Conservation (phyloP, 2,329 filamentous ascomycete species). For the Cladophialophora carrionii region DNA sequence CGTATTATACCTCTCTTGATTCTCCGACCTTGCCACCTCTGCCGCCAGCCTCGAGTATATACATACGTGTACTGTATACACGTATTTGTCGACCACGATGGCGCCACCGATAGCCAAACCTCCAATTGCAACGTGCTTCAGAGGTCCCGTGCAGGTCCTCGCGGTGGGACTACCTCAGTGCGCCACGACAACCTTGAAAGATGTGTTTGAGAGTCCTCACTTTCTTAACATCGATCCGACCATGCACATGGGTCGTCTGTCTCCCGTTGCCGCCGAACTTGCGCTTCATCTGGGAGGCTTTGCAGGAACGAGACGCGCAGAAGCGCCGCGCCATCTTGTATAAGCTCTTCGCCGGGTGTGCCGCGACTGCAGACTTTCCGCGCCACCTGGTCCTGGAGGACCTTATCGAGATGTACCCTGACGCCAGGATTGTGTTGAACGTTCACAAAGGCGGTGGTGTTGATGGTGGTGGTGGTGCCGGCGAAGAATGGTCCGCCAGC, state of each 20-base stretch:
- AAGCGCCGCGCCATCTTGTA: constrained; percentile 21
- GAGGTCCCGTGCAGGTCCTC: constrained; percentile 19
- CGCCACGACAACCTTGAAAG: constrained; percentile 24
- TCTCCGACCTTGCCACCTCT: not conserved
- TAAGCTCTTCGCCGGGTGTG: constrained; percentile 46
- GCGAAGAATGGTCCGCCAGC: constrained; percentile 46
- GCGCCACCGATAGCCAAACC: constrained; percentile 12
- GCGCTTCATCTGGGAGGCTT: constrained; percentile 21
- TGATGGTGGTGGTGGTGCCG: no score
- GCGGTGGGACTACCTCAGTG: constrained; percentile 23
- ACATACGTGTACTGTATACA: no score
- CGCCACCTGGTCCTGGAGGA: constrained; percentile 49
- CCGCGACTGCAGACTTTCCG: constrained; percentile 52
- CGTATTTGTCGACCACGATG: not conserved
- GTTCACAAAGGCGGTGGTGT: constrained; percentile 40
- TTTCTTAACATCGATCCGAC: constrained; percentile 16
- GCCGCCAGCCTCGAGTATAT: not conserved
- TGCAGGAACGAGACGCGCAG: constrained; percentile 15
- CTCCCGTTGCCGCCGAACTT: constrained; percentile 12
- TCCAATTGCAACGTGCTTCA: constrained; percentile 16
- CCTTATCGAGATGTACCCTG: constrained; percentile 53
- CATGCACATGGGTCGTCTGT: constrained; percentile 26
- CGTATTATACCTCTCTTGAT: not conserved
- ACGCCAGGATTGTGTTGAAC: constrained; percentile 53
- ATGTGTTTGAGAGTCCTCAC: constrained; percentile 13